Base-by-base conservation (phyloP, 2,329 filamentous ascomycete species). In the Pyrenochaeta sp. region DNA sequence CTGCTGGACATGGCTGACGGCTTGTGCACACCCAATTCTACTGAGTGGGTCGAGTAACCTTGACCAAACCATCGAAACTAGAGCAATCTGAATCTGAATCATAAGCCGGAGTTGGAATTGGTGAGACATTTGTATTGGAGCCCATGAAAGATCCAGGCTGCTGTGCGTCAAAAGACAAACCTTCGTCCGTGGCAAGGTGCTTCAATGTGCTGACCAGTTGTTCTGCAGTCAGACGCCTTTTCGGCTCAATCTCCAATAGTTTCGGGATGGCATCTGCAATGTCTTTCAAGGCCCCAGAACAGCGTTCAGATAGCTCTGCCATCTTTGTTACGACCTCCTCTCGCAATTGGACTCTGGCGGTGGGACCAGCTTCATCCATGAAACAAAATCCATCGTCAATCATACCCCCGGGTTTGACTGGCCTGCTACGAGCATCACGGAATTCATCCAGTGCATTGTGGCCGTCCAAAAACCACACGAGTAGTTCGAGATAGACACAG, bases 401-500 rank as follows among this genome's bases (percentile, higher is more conserved):
- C 3, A 41, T 40, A n/a, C 9, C 11, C 1, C 27, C 33, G 4
- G 45, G 45, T 15, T 41, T 40, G 3, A 40, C 37, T 21, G 31
- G 23, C 1, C 35, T 7, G 0, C 32, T 3, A 23, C 45, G 45
- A 31, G n/a, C 45, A 1, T 9, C 23, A 15, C 45, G 45, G 27
- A 48, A 48, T 2, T n/a, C 11, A 10, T 12, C 11, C n/a, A 48
- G 9, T 18, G 44, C 44, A 2, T 36, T 18, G n/a, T 33, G 36
- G 11, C 61, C 66, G 23, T 52, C 43, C 1, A 56, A 35, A 12
- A 58, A 50, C 68, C 68, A 72, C 1, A 67, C 55, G 7, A 58
- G 54, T 6, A 62, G 45, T 31, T 69, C 67, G 12, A 64, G 56
- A 31, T 58, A 61, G 2, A 71, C 50, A 36, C 65, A 69, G 2